Evolutionary conservation across 2,329 filamentous ascomycete genomes (phyloP).

Genomic region (Diaporthe citrichinensis): DNA sequence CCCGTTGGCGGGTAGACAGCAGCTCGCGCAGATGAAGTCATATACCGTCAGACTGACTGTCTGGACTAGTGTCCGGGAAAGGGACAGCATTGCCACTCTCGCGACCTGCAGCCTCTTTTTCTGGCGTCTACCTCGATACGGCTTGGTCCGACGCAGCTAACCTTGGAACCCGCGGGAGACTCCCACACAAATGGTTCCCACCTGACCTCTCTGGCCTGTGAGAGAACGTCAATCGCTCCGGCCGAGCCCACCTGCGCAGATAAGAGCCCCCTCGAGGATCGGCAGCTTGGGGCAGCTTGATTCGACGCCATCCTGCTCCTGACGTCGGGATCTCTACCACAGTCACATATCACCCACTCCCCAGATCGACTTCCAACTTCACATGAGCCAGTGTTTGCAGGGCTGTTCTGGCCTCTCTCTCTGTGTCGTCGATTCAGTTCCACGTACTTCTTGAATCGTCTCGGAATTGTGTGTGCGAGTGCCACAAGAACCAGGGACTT

Average conservation of each 20-base stretch:
- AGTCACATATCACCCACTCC: constrained; percentile 22
- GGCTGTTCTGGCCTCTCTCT: background rate
- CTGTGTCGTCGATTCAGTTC: background rate
- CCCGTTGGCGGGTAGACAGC: background rate
- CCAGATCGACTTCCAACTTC: constrained; percentile 4
- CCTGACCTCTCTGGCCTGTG: constrained; percentile 21
- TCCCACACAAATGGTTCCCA: constrained; percentile 16
- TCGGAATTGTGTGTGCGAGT: background rate
- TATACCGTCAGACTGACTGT: constrained; percentile 2
- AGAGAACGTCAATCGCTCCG: constrained; percentile 16
- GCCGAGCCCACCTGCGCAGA: constrained; percentile 4
- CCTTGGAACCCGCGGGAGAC: constrained; percentile 16
- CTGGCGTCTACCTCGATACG: constrained; percentile 20
- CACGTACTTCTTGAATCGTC: background rate
- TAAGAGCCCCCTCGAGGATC: constrained; percentile 18
- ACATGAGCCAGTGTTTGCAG: background rate
- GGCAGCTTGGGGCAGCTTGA: background rate
- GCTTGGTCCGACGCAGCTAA: constrained; percentile 8
- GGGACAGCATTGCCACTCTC: constrained; percentile 11
- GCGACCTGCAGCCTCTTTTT: constrained; percentile 9
- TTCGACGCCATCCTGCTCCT: constrained; percentile 14
- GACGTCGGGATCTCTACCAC: constrained; percentile 4
- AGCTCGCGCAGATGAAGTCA: background rate
- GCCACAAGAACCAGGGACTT: background rate
- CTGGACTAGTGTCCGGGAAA: background rate